These are phyloP conservation scores for Talaromyces proteolyticus DNA, from an alignment of 495 filamentous ascomycete genomes.

Conservation along the genomic window DNA sequence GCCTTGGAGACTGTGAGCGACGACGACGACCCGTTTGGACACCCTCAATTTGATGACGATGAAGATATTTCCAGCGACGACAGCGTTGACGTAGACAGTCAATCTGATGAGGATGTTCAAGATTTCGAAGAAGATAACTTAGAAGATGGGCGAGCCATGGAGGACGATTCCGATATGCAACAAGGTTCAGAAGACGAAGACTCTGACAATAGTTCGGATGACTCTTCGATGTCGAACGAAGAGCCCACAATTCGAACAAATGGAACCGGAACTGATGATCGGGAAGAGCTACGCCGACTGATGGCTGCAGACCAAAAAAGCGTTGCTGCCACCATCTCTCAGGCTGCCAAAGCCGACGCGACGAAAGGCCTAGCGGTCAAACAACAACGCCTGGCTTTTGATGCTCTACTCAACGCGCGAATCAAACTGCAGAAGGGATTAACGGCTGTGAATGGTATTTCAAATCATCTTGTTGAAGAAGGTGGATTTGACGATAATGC, in stretches of 20 bases:
- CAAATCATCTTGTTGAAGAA: conserved; percentile 27
- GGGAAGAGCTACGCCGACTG: conserved; percentile 58
- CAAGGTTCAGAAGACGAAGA: conserved; percentile 31
- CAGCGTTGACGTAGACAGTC: conserved; percentile 13
- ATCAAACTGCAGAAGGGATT: conserved; percentile 90
- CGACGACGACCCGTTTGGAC: conserved; percentile 27
- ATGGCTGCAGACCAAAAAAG: conserved; percentile 68
- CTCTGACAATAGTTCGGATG: conserved; percentile 24
- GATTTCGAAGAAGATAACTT: conserved; percentile 21
- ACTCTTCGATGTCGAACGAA: conserved; percentile 13
- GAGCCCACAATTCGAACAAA: too few species aligned
- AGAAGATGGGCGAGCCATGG: too few species aligned
- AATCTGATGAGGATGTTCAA: conserved; percentile 12
- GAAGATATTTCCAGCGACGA: conserved; percentile 29
- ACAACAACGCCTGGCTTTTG: conserved; percentile 76
- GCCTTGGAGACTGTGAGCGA: conserved; percentile 49
- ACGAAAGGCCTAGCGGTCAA: conserved; percentile 83
- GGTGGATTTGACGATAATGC: conserved; percentile 32
- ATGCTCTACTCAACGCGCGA: conserved; percentile 76
- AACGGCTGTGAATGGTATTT: conserved; percentile 70
- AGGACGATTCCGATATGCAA: too few species aligned
- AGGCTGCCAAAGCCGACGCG: conserved; percentile 70
- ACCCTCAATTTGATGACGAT: conserved; percentile 20
- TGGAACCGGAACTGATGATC: conserved; percentile 30
- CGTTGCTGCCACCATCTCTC: conserved; percentile 61